Evolutionary conservation across 2,329 filamentous ascomycete species (phyloP).

Genomic region (Albophoma yamanashiensis): DNA sequence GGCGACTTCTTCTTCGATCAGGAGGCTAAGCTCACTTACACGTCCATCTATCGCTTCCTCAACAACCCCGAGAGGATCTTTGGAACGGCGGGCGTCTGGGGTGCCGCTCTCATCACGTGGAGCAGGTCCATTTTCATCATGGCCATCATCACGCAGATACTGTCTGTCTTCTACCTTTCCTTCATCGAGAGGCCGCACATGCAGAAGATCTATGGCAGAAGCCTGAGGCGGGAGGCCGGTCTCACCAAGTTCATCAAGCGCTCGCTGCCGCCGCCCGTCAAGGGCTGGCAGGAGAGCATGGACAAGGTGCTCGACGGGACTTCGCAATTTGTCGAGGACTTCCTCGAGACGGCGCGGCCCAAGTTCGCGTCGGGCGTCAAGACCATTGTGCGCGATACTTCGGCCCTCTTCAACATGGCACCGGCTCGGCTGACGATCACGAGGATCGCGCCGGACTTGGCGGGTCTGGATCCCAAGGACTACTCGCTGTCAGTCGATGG

Average conservation of each 20-base stretch:
- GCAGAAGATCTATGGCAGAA: constrained; percentile 90
- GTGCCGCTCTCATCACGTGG: constrained; percentile 85
- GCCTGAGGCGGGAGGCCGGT: constrained; percentile 76
- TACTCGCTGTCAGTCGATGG: constrained; percentile 71
- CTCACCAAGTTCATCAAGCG: constrained; percentile 85
- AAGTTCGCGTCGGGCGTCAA: constrained; percentile 80
- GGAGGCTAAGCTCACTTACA: constrained; percentile 81
- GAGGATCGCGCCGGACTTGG: constrained; percentile 66
- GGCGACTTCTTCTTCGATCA: constrained; percentile 98
- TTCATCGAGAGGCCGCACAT: constrained; percentile 95
- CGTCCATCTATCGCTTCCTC: constrained; percentile 93
- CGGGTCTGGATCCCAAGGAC: constrained; percentile 66
- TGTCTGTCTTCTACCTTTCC: constrained; percentile 81
- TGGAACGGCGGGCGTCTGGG: constrained; percentile 91
- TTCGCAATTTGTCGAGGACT: constrained; percentile 80
- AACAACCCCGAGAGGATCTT: constrained; percentile 96
- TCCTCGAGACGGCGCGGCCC: constrained; percentile 74
- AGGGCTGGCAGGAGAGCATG: constrained; percentile 74
- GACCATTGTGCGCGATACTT: constrained; percentile 79
- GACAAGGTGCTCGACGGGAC: constrained; percentile 82
- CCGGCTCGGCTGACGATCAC: constrained; percentile 79
- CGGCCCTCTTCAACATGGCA: constrained; percentile 79
- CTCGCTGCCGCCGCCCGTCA: constrained; percentile 72
- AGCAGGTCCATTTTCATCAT: constrained; percentile 79
- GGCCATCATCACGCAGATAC: constrained; percentile 72